Base-by-base conservation (phyloP, 2,329 filamentous ascomycete genomes). In the Xylariales sp. region DNA sequence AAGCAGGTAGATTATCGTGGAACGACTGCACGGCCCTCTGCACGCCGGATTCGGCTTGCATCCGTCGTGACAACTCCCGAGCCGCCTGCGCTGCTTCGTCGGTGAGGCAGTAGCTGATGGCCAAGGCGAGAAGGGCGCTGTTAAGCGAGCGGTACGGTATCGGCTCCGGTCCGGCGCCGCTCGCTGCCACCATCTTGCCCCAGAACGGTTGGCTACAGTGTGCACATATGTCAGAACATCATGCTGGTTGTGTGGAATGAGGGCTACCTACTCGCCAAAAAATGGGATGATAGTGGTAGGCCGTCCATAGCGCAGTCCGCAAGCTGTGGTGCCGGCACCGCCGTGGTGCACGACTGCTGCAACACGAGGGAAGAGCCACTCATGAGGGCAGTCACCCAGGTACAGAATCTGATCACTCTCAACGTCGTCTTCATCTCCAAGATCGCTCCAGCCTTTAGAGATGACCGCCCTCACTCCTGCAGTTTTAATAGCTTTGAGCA, bases 331-430 rank as follows among this genome's bases (percentile, higher is more conserved):
- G 4, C 76, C 76, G 12, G 76, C 76, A 6, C 76, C 76, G 15
- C 76, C 76, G 37, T 81, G 75, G 42, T 81, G 76, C 0, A 80
- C 64, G 0, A 80, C 75, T 12, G 65, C 67, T 0, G 69, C 63
- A 2, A 79, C 74, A 13, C 66, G 62, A 42, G 74, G 64, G 44
- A 80, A 80, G 0, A 79, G 60, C 76, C 75, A 79, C 40, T 78
- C 32, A 37, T 78, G 74, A 1, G 74, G 76, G 37, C 67, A 71
- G 42, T 79, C 72, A 4, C 65, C 74, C 5, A 80, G 55, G 45
- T 70, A 71, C 41, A 70, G 70, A 7, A 77, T 58, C 10, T 45
- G 45, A 13, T n/a, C n/a, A n/a, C n/a, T n/a, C n/a, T n/a, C n/a
- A n/a, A n/a, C n/a, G n/a, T n/a, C n/a, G n/a, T n/a, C n/a, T n/a